Percentiles rank a stretch among this genome's conserved stretches.
Evolutionary conservation across 495 filamentous ascomycete genomes (phyloP).

Genomic region (Cetradonia linearis): DNA sequence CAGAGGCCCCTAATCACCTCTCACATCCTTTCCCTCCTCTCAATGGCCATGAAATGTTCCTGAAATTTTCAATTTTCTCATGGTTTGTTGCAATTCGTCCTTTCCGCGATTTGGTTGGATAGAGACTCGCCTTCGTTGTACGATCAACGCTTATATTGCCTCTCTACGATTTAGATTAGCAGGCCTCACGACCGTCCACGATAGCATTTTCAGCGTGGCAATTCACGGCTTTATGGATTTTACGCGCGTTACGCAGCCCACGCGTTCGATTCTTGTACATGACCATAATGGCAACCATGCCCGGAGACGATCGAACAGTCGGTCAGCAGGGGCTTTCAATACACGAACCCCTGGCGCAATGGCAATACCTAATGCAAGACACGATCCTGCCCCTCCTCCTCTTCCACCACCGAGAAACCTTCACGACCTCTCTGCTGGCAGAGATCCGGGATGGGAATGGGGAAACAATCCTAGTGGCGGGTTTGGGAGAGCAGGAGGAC

Average conservation of each 20-base stretch:
- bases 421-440: slow-evolving; percentile 42
- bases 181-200: slow-evolving; percentile 22
- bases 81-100: slow-evolving; percentile 6
- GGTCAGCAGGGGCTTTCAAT: slow-evolving; percentile 28
- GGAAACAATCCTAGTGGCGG: slow-evolving; percentile 36
- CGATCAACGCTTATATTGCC: slow-evolving; percentile 14
- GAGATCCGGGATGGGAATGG: slow-evolving; percentile 52
- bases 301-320: slow-evolving; percentile 17
- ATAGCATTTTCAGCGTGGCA: slow-evolving; percentile 29
- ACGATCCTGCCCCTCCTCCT: slow-evolving; percentile 46
- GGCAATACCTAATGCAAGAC: slow-evolving; percentile 35
- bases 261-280: slow-evolving; percentile 45
- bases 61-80: slow-evolving; percentile 12
- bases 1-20: slow-evolving; percentile 10
- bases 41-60: slow-evolving; percentile 11
- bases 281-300: slow-evolving; percentile 36
- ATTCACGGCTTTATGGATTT: slow-evolving; percentile 45
- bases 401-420: slow-evolving; percentile 52
- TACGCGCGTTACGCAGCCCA: slow-evolving; percentile 37
- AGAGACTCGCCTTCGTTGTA: slow-evolving; percentile 4
- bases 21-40: background rate
- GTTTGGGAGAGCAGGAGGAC: slow-evolving; percentile 30
- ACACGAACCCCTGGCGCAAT: slow-evolving; percentile 40
- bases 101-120: slow-evolving; percentile 18
- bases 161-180: slow-evolving; percentile 6